Conservation (phyloP, 2,329 filamentous ascomycete genomes). For the Torrubiella hemipterigena region DNA sequence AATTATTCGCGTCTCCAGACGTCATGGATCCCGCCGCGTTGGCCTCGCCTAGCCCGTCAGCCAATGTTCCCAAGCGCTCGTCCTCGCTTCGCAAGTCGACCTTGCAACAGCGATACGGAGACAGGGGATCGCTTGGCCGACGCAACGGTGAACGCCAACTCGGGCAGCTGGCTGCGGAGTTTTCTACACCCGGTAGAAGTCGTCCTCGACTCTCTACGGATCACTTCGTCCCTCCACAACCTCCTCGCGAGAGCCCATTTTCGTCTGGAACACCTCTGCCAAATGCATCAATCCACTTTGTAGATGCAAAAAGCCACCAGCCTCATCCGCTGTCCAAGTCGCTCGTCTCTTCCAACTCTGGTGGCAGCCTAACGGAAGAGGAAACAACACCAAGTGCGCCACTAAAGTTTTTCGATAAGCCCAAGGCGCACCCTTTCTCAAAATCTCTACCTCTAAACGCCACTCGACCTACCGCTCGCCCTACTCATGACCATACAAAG, state of each 20-base stretch:
- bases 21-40: constrained; percentile 25
- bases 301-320: constrained; percentile 35
- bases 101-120: constrained; percentile 68
- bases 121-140: constrained; percentile 51
- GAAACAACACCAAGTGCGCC: constrained; percentile 25
- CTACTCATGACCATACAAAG: constrained; percentile 16
- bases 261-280: constrained; percentile 37
- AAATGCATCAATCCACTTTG: constrained; percentile 39
- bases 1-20: constrained; percentile 27
- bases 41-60: constrained; percentile 33
- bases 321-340: constrained; percentile 80
- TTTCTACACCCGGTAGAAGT: constrained; percentile 45
- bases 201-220: constrained; percentile 69
- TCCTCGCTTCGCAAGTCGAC: constrained; percentile 79
- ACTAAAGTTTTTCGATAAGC: constrained; percentile 14
- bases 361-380: constrained; percentile 65
- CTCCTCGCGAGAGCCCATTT: constrained; percentile 53
- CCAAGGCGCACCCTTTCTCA: constrained; percentile 22
- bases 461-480: constrained; percentile 19
- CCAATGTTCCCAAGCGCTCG: constrained; percentile 52
- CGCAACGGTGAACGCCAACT: constrained; percentile 45
- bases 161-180: constrained; percentile 38
- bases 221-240: constrained; percentile 55
- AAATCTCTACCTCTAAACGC: constrained; percentile 25
- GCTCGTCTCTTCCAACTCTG: constrained; percentile 76